A percentile compares a stretch with the other conserved stretches of the same genome.
These are phyloP conservation scores for Gossypium sturtianum DNA, from an alignment of 345 rosid genomes.

Conservation along the genomic window DNA sequence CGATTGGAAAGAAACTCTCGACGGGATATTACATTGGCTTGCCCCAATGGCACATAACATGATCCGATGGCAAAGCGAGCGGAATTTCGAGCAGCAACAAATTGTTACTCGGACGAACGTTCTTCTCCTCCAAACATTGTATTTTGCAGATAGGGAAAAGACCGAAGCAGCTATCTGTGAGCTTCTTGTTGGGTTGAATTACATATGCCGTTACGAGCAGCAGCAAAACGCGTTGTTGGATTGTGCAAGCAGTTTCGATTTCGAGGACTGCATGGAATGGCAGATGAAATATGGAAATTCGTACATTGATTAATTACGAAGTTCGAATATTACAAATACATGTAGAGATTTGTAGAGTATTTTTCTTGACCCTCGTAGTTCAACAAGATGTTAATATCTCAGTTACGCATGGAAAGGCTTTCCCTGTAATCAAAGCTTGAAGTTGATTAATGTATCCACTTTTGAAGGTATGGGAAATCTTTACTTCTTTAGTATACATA, in stretches of 20 bases:
- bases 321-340: not conserved
- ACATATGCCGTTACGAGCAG: constrained; percentile 79
- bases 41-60: constrained; percentile 89
- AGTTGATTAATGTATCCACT: constrained; percentile 24
- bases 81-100: constrained; percentile 90
- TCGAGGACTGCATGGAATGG: constrained; percentile 88
- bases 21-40: constrained; percentile 72
- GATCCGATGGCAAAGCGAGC: constrained; percentile 95
- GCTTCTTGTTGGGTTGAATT: constrained; percentile 87
- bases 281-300: constrained; percentile 54
- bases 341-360: constrained; percentile 21
- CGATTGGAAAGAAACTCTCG: constrained; percentile 82
- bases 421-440: constrained; percentile 6
- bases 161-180: constrained; percentile 70
- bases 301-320: constrained; percentile 26
- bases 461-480: not conserved
- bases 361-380: constrained; percentile 19
- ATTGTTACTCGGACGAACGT: constrained; percentile 73
- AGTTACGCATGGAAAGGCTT: constrained; percentile 13
- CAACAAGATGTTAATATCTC: constrained; percentile 18
- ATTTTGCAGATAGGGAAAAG: constrained; percentile 85
- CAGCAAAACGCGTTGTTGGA: constrained; percentile 83
- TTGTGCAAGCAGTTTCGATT: constrained; percentile 92
- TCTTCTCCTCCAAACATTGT: constrained; percentile 77
- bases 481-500: not conserved